A percentile compares a stretch with the other conserved stretches of the same genome.
Evolutionary conservation across 345 rosid species (phyloP).

Genomic region (Linum tenue): DNA sequence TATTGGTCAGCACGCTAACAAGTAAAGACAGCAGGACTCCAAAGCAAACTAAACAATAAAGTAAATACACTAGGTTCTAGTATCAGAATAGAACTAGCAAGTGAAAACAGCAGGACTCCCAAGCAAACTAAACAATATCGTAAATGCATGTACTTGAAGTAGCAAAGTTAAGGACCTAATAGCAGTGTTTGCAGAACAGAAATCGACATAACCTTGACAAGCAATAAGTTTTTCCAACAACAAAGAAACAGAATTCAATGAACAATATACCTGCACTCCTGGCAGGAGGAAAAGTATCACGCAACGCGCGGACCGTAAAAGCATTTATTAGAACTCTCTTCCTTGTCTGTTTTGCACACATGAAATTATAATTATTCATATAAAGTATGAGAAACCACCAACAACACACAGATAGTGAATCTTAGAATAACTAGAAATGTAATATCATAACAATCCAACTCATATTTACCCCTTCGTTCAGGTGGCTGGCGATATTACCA

Average conservation of each 20-base stretch:
- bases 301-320: slow-evolving; percentile 94
- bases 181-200: not conserved
- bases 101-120: slow-evolving; percentile 3
- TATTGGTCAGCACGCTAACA: slow-evolving; percentile 5
- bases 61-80: too few species aligned
- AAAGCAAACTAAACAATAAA: too few species aligned
- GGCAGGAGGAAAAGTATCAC: slow-evolving; percentile 95
- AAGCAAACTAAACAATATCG: too few species aligned
- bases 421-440: not conserved
- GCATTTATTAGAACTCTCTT: slow-evolving; percentile 96
- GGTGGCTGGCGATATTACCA: slow-evolving; percentile 85
- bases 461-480: slow-evolving; percentile 82
- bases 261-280: slow-evolving; percentile 82
- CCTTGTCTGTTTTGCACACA: slow-evolving; percentile 51
- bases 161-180: not conserved
- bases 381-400: too few species aligned
- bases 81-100: not conserved
- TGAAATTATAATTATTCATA: slow-evolving; percentile 4
- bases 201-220: not conserved
- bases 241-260: not conserved
- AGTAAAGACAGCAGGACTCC: slow-evolving; percentile 1
- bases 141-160: too few species aligned
- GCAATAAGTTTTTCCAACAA: not conserved
- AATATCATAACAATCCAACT: slow-evolving; percentile 6
- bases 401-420: too few species aligned